Percentiles rank a stretch among this genome's conserved stretches.
phyloP scores from a whole-genome alignment of 495 filamentous ascomycete genomes.

The Aspergillus funiculosus region DNA sequence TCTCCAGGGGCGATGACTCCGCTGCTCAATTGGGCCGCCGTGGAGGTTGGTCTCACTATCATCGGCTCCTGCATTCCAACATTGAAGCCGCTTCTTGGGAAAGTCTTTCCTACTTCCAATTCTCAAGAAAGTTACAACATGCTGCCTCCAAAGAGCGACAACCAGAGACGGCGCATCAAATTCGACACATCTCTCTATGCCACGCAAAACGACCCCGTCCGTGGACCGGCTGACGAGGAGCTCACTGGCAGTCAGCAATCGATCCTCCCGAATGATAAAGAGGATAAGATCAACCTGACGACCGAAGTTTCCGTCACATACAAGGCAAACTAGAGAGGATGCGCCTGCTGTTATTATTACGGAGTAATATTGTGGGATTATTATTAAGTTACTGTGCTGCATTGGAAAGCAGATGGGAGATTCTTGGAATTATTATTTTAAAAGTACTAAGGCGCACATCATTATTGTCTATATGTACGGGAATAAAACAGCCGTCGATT shows the following conservation, averaged over 20 bases:
- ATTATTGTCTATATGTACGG: too few relatives aligned
- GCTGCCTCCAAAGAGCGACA: not conserved
- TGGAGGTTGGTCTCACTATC: constrained; percentile 24
- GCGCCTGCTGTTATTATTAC: not conserved
- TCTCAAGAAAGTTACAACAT: constrained; percentile 10
- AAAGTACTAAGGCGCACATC: too few relatives aligned
- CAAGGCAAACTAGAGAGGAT: not conserved
- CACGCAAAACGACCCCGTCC: not conserved
- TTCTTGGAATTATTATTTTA: too few relatives aligned
- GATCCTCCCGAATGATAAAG: constrained; percentile 1
- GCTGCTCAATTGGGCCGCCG: constrained; percentile 21
- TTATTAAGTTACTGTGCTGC: not conserved
- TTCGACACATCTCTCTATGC: constrained; percentile 8
- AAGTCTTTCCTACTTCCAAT: not conserved
- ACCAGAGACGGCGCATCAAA: not conserved
- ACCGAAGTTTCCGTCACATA: constrained; percentile 4
- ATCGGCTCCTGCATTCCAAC: constrained; percentile 24
- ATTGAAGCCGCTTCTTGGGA: constrained; percentile 10
- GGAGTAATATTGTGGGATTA: not conserved
- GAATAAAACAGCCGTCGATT: too few relatives aligned
- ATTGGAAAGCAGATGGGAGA: not conserved
- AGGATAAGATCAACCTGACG: constrained; percentile 4
- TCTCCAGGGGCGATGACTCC: constrained; percentile 7
- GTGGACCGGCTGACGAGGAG: not conserved
- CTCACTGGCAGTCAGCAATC: constrained; percentile 5